These are phyloP conservation scores for Proteromonas lacertae DNA, from an alignment of 352 stramenopile species.

Conservation along the genomic window DNA sequence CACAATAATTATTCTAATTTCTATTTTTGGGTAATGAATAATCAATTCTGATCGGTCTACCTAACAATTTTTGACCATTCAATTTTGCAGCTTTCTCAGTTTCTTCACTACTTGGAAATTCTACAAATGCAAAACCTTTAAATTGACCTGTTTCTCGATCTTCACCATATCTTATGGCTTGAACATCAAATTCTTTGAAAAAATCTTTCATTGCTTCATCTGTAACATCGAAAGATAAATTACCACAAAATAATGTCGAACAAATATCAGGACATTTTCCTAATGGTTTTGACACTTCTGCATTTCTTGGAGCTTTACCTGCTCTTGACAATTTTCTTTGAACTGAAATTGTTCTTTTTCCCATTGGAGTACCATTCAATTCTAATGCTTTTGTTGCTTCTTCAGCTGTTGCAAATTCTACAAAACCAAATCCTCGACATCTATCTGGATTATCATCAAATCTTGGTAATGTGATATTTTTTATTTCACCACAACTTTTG, in stretches of 20 bases:
- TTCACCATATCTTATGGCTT: conserved; percentile 55
- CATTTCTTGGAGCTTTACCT: conserved; percentile 3
- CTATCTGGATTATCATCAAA: conserved; percentile 34
- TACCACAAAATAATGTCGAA: conserved; percentile 81
- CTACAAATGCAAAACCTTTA: conserved; percentile 83
- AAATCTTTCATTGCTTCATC: conserved; percentile 55
- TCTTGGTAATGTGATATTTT: conserved; percentile 31
- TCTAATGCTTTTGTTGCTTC: conserved; percentile 6
- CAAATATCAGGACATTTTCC: conserved; percentile 50
- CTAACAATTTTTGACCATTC: conserved; percentile 48
- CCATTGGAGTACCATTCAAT: conserved; percentile 46
- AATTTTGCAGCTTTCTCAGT: conserved; percentile 56
- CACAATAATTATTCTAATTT: too few relatives aligned
- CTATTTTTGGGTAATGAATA: conserved; percentile 32
- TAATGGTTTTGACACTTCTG: conserved; percentile 29
- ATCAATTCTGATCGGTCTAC: conserved; percentile 64
- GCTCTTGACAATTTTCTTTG: conserved; percentile 1
- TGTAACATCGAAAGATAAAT: conserved; percentile 75
- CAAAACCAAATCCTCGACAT: conserved; percentile 64
- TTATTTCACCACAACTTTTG: conserved; percentile 44
- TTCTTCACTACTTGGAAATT: conserved; percentile 67
- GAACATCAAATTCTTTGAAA: conserved; percentile 78
- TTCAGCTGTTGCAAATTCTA: conserved; percentile 29
- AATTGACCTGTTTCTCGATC: conserved; percentile 86
- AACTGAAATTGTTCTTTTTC: conserved; percentile 65